A percentile compares a stretch with the other conserved stretches of the same genome.
Evolutionary conservation across 768 basidiomycete species (phyloP).

Genomic region (Podaxis sp.): DNA sequence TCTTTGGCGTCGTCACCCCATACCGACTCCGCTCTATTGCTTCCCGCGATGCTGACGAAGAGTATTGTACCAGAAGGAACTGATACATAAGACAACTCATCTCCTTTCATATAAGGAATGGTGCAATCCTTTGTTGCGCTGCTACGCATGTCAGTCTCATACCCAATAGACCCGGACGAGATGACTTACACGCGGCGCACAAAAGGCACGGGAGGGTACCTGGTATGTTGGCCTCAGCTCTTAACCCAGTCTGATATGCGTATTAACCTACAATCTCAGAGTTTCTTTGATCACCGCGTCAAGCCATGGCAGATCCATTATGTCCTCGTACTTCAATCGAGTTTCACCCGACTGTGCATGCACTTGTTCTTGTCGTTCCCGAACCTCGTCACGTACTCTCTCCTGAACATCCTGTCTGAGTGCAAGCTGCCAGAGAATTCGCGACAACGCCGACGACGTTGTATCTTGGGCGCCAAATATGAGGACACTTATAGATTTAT

Average conservation of each 20-base stretch:
- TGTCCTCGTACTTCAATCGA: conserved; percentile 34
- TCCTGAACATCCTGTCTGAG: conserved; percentile 38
- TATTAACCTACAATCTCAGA: conserved; percentile 36
- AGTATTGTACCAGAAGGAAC: conserved; percentile 49
- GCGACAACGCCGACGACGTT: conserved; percentile 43
- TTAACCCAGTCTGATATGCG: background rate
- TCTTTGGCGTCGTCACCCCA: conserved; percentile 51
- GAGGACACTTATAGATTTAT: conserved; percentile 34
- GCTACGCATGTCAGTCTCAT: background rate
- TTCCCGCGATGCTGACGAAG: conserved; percentile 46
- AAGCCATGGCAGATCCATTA: conserved; percentile 38
- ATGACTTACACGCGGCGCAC: conserved; percentile 42
- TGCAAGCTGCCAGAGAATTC: conserved; percentile 40
- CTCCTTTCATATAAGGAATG: conserved; percentile 40
- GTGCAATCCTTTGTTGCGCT: conserved; percentile 44
- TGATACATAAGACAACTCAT: conserved; percentile 31
- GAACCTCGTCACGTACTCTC: conserved; percentile 37
- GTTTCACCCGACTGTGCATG: conserved; percentile 16
- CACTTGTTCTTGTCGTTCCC: conserved; percentile 20
- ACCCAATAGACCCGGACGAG: background rate
- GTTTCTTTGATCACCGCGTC: conserved; percentile 51
- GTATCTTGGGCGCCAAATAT: conserved; percentile 55
- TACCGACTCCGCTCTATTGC: conserved; percentile 46
- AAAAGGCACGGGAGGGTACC: conserved; percentile 48
- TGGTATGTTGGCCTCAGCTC: conserved; percentile 15